Evolutionary conservation across 2,329 filamentous ascomycete genomes (phyloP).

Genomic region (Acrocalymma vagum): DNA sequence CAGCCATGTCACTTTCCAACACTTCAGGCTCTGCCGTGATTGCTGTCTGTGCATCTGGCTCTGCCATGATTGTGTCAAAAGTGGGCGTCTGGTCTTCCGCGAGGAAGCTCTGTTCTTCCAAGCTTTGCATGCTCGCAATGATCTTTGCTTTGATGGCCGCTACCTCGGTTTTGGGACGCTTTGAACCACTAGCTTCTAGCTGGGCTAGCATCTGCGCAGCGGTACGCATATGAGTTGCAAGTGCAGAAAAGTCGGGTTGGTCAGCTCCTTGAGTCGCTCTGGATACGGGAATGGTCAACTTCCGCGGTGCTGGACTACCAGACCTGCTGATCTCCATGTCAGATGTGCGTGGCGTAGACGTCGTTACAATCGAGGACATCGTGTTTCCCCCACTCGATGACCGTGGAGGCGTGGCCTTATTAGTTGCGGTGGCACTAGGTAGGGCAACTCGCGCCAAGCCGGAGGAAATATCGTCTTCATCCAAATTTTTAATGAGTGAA

Average conservation of each 20-base stretch:
- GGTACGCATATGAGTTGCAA: constrained; percentile 87
- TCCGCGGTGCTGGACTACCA: constrained; percentile 70
- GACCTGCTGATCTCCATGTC: constrained; percentile 74
- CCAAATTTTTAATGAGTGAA: constrained; percentile 68
- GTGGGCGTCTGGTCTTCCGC: constrained; percentile 76
- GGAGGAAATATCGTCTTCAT: constrained; percentile 52
- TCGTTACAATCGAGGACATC: constrained; percentile 66
- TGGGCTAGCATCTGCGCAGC: constrained; percentile 89
- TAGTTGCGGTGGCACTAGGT: constrained; percentile 26
- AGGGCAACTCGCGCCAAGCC: constrained; percentile 40
- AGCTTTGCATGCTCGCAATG: constrained; percentile 87
- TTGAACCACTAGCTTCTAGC: constrained; percentile 80
- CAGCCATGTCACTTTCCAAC: constrained; percentile 63
- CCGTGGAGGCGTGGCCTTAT: constrained; percentile 55
- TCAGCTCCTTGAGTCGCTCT: constrained; percentile 65
- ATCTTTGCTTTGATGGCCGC: constrained; percentile 86
- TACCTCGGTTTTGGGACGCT: constrained; percentile 80
- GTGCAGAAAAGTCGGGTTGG: constrained; percentile 81
- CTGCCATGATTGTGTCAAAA: constrained; percentile 84
- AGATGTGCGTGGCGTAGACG: constrained; percentile 73
- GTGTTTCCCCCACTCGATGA: constrained; percentile 70
- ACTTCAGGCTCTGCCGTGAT: constrained; percentile 60
- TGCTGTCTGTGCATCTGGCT: constrained; percentile 66
- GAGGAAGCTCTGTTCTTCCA: constrained; percentile 87
- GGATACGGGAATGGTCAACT: constrained; percentile 67